A percentile compares a stretch with the other conserved stretches of the same genome.
Evolutionary conservation across 768 basidiomycete genomes (phyloP).

Genomic region (Serendipita sp.): DNA sequence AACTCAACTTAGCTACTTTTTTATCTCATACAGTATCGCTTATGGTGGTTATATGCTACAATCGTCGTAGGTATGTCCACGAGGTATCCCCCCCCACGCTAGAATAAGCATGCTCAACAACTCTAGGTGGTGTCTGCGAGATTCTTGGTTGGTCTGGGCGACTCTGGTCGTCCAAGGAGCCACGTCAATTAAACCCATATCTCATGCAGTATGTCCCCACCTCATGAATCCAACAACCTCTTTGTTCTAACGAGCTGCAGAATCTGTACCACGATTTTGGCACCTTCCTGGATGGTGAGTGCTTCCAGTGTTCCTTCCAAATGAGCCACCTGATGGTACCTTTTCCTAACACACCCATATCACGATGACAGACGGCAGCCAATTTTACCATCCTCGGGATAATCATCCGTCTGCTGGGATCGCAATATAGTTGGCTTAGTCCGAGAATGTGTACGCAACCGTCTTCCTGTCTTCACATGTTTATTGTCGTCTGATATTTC

Average conservation of each 20-base stretch:
- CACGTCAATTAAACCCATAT: constrained; percentile 19
- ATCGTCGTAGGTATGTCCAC: constrained; percentile 26
- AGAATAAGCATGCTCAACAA: no score
- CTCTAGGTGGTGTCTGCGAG: constrained; percentile 23
- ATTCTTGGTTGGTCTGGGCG: constrained; percentile 39
- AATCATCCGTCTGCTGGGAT: constrained; percentile 30
- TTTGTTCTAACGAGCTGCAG: constrained; percentile 17
- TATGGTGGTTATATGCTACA: constrained; percentile 41
- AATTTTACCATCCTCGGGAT: constrained; percentile 42
- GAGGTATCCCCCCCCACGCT: no score
- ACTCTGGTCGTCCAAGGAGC: constrained; percentile 30
- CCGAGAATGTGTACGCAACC: constrained; percentile 27
- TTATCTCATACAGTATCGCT: constrained; percentile 14
- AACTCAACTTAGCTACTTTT: neutral
- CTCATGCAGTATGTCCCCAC: constrained; percentile 26
- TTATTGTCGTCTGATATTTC: neutral
- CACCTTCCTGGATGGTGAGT: constrained; percentile 37
- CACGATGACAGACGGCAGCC: constrained; percentile 24
- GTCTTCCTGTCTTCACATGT: neutral
- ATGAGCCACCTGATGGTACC: neutral
- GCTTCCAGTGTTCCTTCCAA: neutral
- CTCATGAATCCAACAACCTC: neutral
- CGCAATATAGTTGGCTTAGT: constrained; percentile 30
- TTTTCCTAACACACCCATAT: neutral
- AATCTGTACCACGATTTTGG: constrained; percentile 37